Evolutionary conservation across 768 basidiomycete species (phyloP), one percentile per base, ranked within the genome.

Genomic region (Tylopilus balloui): DNA sequence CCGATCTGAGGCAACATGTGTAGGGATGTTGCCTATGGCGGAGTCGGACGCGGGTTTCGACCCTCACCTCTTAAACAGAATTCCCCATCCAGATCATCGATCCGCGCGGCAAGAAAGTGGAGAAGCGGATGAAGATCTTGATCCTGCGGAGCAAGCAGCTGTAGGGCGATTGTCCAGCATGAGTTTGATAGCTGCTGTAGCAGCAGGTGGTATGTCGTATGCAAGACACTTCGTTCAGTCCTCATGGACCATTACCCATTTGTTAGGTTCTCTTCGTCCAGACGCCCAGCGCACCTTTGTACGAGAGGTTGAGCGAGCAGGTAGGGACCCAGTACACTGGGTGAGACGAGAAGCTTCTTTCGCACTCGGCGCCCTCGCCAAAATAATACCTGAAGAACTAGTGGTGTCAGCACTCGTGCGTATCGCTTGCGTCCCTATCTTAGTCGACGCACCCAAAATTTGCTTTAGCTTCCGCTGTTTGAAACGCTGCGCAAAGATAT

Each of bases 121-220:
- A 37, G 60, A 64, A 24, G 44, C 71, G 12, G 74, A 74, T 25
- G 74, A 75, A 44, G 79, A 70, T 25, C 54, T 60, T 23, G 70
- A 73, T 47, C 56, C 69, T 14, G 71, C 69, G 25, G 81, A 91
- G 56, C 90, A 94, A 63, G 89, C 86, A 13, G 81, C 87, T 5
- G 77, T 92, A 17, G 94, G 94, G 6, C 78, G 92, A 49, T 73
- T 95, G 42, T 88, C 90, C 5, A 91, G 91, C 59, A 92, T 96
- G 92, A 91, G 89, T 63, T 71, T 96, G 43, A 88, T 95, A 73
- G 92, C 92, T 32, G 84, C 90, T 8, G 82, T 92, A 12, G 80
- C 87, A 25, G 88, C 91, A 23, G 83, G 81, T 53, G 84, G 86
- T 88, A 64, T 62, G 77, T 72, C 45, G 43, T 50, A 50, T 50